Evolutionary conservation across 2,329 filamentous ascomycete species (phyloP).

Genomic region (Monilinia aucupariae): DNA sequence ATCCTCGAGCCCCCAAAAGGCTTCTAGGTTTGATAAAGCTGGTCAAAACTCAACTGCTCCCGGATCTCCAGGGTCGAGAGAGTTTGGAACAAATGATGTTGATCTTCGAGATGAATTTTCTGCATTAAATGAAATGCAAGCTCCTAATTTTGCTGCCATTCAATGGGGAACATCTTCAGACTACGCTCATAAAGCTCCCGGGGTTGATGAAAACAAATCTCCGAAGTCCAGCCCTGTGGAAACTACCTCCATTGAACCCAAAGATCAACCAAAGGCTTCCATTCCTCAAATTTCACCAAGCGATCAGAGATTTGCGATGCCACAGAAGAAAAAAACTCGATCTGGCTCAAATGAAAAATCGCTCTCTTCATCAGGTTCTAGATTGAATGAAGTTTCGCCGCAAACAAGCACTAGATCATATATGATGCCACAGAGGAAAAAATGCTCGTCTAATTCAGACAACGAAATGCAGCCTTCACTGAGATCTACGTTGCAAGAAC

Average conservation of each 20-base stretch:
- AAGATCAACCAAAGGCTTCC: neutral
- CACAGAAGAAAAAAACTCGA: neutral
- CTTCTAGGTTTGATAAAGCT: neutral
- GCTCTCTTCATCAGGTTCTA: too few species aligned
- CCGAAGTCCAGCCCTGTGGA: neutral
- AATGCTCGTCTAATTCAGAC: too few species aligned
- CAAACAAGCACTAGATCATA: neutral
- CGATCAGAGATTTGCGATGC: too few species aligned
- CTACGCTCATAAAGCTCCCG: neutral
- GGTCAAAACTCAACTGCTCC: neutral
- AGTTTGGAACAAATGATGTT: too few species aligned
- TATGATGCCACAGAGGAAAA: neutral
- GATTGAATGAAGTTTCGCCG: neutral
- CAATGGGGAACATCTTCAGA: too few species aligned
- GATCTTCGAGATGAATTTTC: neutral
- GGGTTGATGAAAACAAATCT: neutral
- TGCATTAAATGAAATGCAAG: neutral
- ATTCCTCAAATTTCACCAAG: too few species aligned
- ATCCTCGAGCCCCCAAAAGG: neutral
- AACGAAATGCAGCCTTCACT: neutral
- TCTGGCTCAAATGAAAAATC: neutral
- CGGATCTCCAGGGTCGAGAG: too few species aligned
- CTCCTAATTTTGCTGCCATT: too few species aligned
- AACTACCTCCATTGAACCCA: neutral
- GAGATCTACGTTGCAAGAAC: too few species aligned